Evolutionary conservation across 2,329 filamentous ascomycete species (phyloP).

Genomic region (Cercospora berteroae): DNA sequence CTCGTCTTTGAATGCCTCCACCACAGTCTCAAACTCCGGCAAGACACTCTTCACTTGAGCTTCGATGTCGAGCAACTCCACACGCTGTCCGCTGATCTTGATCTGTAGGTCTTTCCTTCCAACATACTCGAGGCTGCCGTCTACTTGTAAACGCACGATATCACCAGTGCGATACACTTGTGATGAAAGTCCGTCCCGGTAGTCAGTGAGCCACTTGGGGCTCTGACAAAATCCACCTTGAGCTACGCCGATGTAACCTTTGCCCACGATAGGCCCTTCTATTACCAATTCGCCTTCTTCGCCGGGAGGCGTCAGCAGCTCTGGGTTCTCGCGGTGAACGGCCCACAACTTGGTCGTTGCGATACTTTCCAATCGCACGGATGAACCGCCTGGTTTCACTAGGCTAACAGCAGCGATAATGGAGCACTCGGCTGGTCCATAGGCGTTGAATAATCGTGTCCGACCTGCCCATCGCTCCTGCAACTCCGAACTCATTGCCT

Average conservation of each 20-base stretch:
- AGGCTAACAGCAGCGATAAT: neutral
- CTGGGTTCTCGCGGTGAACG: neutral
- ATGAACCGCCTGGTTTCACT: neutral
- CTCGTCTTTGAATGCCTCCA: neutral
- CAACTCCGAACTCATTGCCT: neutral
- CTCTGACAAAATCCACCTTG: neutral
- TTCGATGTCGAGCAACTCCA: neutral
- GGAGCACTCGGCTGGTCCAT: neutral
- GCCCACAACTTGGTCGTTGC: neutral
- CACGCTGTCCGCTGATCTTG: neutral
- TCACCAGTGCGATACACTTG: neutral
- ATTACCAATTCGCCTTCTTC: neutral
- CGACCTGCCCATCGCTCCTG: neutral
- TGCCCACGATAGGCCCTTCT: neutral
- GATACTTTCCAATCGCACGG: neutral
- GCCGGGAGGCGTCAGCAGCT: neutral
- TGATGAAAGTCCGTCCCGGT: neutral
- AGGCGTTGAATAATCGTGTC: neutral
- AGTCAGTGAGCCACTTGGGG: neutral
- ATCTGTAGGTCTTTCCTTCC: neutral
- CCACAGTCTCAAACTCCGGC: neutral
- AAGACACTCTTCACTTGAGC: neutral
- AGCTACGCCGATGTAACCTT: neutral
- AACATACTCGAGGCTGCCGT: neutral
- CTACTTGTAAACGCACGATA: neutral